Percentiles rank a stretch among this genome's conserved stretches.
These are phyloP conservation scores for Teunomyces gatunensis DNA, from an alignment of 805 yeast species.

Conservation along the genomic window DNA sequence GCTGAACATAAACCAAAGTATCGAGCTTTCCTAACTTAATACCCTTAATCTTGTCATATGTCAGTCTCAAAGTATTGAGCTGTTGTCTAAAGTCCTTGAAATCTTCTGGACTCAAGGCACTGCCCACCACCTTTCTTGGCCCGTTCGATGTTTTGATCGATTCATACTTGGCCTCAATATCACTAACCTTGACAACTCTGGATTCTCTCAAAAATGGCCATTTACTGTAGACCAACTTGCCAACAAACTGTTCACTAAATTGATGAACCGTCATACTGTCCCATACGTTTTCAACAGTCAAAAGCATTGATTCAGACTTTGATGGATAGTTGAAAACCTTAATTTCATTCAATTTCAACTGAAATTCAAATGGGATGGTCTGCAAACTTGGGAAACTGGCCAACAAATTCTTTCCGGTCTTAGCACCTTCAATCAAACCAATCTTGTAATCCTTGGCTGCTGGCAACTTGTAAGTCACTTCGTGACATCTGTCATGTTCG, in stretches of 20 bases:
- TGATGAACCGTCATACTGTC: constrained; percentile 57
- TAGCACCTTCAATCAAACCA: constrained; percentile 67
- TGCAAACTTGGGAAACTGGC: constrained; percentile 90
- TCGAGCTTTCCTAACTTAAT: constrained; percentile 52
- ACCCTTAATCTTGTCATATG: constrained; percentile 57
- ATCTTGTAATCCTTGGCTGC: constrained; percentile 42
- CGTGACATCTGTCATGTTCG: constrained; percentile 75
- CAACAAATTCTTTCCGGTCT: constrained; percentile 62
- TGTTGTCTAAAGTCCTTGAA: constrained; percentile 44
- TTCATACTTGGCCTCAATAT: constrained; percentile 50
- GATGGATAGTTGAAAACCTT: constrained; percentile 83
- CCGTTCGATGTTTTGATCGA: constrained; percentile 26
- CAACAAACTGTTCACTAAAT: constrained; percentile 60
- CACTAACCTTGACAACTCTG: constrained; percentile 60
- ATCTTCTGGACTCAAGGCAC: constrained; percentile 43
- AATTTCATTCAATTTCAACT: constrained; percentile 60
- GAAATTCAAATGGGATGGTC: constrained; percentile 59
- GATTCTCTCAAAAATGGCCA: constrained; percentile 94
- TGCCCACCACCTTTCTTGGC: constrained; percentile 23
- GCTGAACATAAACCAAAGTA: constrained; percentile 66
- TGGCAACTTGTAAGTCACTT: constrained; percentile 54
- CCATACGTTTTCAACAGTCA: constrained; percentile 57
- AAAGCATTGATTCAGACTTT: constrained; percentile 74
- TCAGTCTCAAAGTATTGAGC: constrained; percentile 35
- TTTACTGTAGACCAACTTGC: constrained; percentile 64